Percentiles rank a stretch among this genome's conserved stretches.
Evolutionary conservation across 768 basidiomycete species (phyloP).

Genomic region (Boletus bicolor): DNA sequence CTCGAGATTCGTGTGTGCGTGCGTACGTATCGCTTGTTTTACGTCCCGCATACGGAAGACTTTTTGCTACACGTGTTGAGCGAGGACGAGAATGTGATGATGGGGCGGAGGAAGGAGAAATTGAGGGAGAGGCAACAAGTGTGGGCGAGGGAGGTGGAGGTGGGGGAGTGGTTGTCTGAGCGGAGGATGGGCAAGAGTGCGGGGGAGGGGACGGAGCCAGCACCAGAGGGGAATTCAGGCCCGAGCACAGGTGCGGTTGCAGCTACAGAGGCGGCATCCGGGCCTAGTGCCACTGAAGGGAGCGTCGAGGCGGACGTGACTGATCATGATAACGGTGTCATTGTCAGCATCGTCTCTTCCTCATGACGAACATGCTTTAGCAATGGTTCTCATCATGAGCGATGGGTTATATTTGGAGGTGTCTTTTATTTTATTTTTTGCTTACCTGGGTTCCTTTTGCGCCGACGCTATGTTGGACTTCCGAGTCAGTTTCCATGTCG

Average conservation of each 20-base stretch:
- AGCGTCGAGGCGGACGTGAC: not conserved
- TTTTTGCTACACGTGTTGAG: slow-evolving; percentile 14
- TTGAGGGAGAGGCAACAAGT: slow-evolving; percentile 9
- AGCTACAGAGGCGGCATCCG: not conserved
- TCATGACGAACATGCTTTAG: slow-evolving; percentile 8
- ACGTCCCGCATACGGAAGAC: slow-evolving; percentile 27
- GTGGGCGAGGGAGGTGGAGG: slow-evolving; percentile 16
- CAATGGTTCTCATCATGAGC: not conserved
- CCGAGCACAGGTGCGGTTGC: not conserved
- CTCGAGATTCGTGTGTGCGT: slow-evolving; percentile 75
- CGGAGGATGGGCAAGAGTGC: not conserved
- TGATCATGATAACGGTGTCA: not conserved
- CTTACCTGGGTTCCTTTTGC: not conserved
- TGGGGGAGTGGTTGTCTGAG: slow-evolving; percentile 13
- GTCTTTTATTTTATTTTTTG: not conserved
- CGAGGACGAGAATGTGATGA: slow-evolving; percentile 8
- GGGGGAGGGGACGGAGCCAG: not conserved
- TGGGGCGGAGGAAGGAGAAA: not conserved
- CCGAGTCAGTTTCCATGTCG: no score
- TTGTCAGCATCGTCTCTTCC: not conserved
- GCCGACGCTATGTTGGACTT: no score
- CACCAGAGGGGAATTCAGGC: not conserved
- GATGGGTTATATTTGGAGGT: not conserved
- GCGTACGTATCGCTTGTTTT: slow-evolving; percentile 27
- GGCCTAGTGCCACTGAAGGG: not conserved